Base-by-base conservation (phyloP, 1,284 basidiomycete genomes). In the Fomitopsis betulina region DNA sequence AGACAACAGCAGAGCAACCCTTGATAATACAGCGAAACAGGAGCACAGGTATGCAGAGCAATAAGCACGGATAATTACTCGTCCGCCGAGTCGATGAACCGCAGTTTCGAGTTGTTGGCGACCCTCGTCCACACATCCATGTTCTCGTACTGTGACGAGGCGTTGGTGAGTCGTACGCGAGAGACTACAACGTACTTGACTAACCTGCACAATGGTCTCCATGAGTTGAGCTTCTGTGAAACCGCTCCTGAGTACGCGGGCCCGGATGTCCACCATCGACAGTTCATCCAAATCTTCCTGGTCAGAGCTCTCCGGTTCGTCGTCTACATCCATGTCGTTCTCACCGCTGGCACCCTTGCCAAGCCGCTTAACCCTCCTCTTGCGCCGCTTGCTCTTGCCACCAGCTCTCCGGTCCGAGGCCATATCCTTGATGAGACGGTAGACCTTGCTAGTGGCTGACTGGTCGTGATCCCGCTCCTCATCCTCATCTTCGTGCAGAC, bases 151-250 rank as follows among this genome's bases (percentile, higher is more conserved):
- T 94, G 68, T 6, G 8, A 12, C 35, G 53, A 58, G 27, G 45
- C 30, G 30, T 58, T 60, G 62, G 63, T 61, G n/a, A 50, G 21
- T 2, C 32, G 30, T 21, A 12, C 13, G 30, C 51, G 55, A 23
- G 4, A n/a, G 21, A 12, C 43, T 54, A 53, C 54, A 40, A 55
- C 58, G 53, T 21, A 39, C 25, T 49, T 51, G 25, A 76, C 87
- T 69, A 67, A 94, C 93, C 76, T 89, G 80, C 19, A 78, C 67
- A 57, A 96, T 86, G 0, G 92, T 91, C 63, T 93, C 88, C 79
- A 89, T 93, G 33, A 98, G 79, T 72, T 94, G 89, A 6, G 83
- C 85, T 72, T 98, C 96, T 12, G 93, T 97, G 74, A 90, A 96
- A 7, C 95, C 94, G 67, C 86, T 87, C 50, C 87, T 87, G 53